Evolutionary conservation across 371 early-diverging fungal genomes (phyloP).

Genomic region (Batrachochytrium dendrobatidis): DNA sequence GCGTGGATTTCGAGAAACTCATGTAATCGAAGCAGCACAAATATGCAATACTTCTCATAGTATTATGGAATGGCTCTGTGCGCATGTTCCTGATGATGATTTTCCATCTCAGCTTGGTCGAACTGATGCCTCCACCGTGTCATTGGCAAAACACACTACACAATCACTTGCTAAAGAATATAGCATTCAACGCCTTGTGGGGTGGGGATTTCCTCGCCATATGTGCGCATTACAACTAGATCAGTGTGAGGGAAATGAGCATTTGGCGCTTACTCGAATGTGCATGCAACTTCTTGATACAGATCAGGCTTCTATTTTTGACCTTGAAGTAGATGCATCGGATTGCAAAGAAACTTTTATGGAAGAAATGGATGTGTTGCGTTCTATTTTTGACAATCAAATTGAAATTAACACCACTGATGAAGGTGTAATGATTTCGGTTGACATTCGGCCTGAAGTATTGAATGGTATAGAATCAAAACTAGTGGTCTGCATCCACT

Average conservation of each 20-base stretch:
- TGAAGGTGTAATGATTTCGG: constrained; percentile 8
- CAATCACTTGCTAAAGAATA: constrained; percentile 54
- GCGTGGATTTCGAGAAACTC: constrained; percentile 66
- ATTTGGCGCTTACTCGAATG: constrained; percentile 45
- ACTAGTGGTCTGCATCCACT: constrained; percentile 52
- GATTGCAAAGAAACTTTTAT: constrained; percentile 14
- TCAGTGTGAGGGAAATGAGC: constrained; percentile 39
- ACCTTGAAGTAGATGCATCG: constrained; percentile 20
- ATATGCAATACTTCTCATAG: constrained; percentile 45
- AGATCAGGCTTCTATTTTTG: constrained; percentile 33
- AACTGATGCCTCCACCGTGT: constrained; percentile 34
- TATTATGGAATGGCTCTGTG: constrained; percentile 84
- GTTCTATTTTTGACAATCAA: constrained; percentile 19
- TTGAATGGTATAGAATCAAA: not conserved
- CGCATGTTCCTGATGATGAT: constrained; percentile 81
- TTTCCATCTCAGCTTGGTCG: constrained; percentile 56
- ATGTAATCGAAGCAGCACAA: constrained; percentile 65
- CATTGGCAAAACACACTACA: constrained; percentile 49
- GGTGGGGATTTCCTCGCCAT: constrained; percentile 51
- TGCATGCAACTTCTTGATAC: constrained; percentile 7
- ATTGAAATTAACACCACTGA: not conserved
- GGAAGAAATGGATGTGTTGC: constrained; percentile 33
- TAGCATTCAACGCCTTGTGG: constrained; percentile 52
- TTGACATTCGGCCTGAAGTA: constrained; percentile 8
- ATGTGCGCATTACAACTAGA: constrained; percentile 45